phyloP scores from a whole-genome alignment of 306 rosid genomes.

The Lupinus albus region DNA sequence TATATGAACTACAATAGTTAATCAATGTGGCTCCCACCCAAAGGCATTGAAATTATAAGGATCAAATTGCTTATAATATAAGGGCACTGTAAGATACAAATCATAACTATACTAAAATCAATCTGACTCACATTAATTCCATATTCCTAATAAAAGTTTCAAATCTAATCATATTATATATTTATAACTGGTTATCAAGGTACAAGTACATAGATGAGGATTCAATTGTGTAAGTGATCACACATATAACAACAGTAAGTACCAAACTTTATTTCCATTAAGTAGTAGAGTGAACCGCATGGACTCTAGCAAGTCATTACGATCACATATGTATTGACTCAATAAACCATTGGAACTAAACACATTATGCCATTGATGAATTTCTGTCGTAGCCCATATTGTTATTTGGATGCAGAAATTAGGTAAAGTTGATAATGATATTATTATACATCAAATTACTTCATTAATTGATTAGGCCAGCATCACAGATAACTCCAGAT shows the following conservation, averaged over 20 bases:
- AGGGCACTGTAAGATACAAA: not conserved
- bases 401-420: not conserved
- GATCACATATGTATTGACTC: not conserved
- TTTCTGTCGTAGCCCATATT: not conserved
- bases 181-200: not conserved
- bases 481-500: slow-evolving; percentile 21
- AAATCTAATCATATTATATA: not conserved
- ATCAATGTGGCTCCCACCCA: not conserved
- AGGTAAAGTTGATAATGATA: slow-evolving; percentile 7
- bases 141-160: not conserved
- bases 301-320: slow-evolving; percentile 13
- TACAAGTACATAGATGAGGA: not conserved
- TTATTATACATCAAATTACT: slow-evolving; percentile 13
- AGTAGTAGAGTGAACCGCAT: not conserved
- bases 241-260: not conserved
- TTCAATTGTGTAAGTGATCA: no score
- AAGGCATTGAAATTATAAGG: not conserved
- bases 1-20: not conserved
- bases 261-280: not conserved
- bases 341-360: not conserved
- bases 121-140: not conserved
- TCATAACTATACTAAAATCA: not conserved
- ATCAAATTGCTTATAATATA: not conserved
- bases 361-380: slow-evolving; percentile 4
- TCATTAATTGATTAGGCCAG: slow-evolving; percentile 3